phyloP scores from a whole-genome alignment of 2,329 filamentous ascomycete species.

The Cercospora sp. region DNA sequence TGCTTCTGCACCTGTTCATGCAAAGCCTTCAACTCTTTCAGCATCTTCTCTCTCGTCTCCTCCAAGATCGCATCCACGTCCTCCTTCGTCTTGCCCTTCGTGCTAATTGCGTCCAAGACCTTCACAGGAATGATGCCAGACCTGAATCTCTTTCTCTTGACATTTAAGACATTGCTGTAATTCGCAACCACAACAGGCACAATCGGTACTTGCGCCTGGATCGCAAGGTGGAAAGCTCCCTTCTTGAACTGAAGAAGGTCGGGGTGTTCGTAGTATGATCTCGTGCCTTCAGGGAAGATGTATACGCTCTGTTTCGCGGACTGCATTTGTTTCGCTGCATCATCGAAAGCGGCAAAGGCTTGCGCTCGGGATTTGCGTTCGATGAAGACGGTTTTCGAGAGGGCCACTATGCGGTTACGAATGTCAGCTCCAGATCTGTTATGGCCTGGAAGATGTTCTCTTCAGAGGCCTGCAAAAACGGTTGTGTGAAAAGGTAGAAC shows the following conservation, averaged over 20 bases:
- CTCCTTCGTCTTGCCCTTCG: conserved; percentile 66
- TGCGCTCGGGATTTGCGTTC: conserved; percentile 82
- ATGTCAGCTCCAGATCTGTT: conserved; percentile 6
- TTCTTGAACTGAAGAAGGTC: conserved; percentile 95
- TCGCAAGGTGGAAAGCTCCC: conserved; percentile 92
- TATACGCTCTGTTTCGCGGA: conserved; percentile 67
- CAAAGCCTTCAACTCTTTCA: conserved; percentile 56
- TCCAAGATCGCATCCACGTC: conserved; percentile 75
- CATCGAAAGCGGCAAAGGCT: conserved; percentile 80
- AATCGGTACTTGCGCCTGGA: conserved; percentile 90
- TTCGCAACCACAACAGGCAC: conserved; percentile 69
- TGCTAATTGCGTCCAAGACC: conserved; percentile 81
- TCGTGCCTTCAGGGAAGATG: conserved; percentile 90
- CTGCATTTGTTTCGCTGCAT: conserved; percentile 78
- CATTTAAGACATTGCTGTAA: conserved; percentile 50
- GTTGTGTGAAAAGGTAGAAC: conserved; percentile 20
- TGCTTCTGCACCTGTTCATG: conserved; percentile 34
- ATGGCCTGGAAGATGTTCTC: too few species aligned
- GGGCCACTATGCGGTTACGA: conserved; percentile 55
- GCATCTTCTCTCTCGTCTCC: conserved; percentile 72
- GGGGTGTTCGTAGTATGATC: conserved; percentile 82
- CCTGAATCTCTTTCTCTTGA: conserved; percentile 46
- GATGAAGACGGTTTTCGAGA: conserved; percentile 92
- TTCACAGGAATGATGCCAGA: conserved; percentile 57
- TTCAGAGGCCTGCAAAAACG: too few species aligned